Conservation (phyloP, 148 eudicot genomes). For the Rhododendron simsii region DNA sequence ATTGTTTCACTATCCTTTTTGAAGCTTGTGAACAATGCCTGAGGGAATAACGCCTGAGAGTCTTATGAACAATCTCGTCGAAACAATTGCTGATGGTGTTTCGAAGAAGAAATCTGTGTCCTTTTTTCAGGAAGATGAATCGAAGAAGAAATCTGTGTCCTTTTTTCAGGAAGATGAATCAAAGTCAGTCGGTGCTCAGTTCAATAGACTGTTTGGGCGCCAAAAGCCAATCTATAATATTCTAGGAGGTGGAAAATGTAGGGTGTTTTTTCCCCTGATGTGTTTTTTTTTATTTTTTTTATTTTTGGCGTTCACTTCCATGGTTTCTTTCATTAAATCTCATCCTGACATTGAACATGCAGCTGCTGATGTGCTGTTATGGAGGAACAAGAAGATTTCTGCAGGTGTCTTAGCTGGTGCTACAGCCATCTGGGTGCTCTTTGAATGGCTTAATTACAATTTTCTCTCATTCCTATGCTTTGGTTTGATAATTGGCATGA, state of each 20-base stretch:
- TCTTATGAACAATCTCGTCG: conserved; percentile 68
- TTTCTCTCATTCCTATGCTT: conserved; percentile 59
- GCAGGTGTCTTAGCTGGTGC: conserved; percentile 60
- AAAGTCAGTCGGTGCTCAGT: conserved; percentile 41
- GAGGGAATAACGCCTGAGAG: conserved; percentile 66
- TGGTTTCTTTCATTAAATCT: not conserved
- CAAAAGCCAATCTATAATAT: conserved; percentile 71
- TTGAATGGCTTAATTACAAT: conserved; percentile 85
- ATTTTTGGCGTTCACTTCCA: not conserved
- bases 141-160: conserved; percentile 41
- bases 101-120: conserved; percentile 46
- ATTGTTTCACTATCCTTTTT: conserved; percentile 11
- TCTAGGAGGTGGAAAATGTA: conserved; percentile 91
- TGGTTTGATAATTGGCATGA: conserved; percentile 48
- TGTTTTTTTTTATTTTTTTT: not conserved
- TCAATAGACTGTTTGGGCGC: conserved; percentile 82
- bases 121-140: conserved; percentile 40
- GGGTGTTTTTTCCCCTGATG: not conserved
- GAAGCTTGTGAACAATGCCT: conserved; percentile 45
- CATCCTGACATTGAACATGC: conserved; percentile 17
- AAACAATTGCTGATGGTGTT: conserved; percentile 44
- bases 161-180: conserved; percentile 45
- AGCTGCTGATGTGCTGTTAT: conserved; percentile 94
- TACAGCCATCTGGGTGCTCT: conserved; percentile 70
- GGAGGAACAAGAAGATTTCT: conserved; percentile 97